phyloP scores from a whole-genome alignment of 441 rosid genomes.

The Isatis lusitanica region DNA sequence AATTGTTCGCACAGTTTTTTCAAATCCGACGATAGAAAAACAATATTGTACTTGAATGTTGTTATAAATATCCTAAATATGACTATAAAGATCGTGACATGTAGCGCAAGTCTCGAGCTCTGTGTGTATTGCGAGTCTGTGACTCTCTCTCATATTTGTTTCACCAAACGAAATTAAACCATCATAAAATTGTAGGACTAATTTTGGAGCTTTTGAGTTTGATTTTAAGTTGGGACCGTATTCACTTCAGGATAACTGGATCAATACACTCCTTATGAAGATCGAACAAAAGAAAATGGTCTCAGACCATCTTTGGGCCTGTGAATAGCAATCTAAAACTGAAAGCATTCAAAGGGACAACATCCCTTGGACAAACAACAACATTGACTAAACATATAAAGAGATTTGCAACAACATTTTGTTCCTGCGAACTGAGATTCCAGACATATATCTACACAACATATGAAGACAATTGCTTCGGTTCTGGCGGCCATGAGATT shows the following conservation, averaged over 20 bases:
- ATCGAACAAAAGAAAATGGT: slow-evolving; percentile 14
- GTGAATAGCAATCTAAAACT: not conserved
- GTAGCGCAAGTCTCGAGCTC: not conserved
- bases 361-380: slow-evolving; percentile 7
- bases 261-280: not conserved
- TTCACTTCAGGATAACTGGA: not conserved
- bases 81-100: not conserved
- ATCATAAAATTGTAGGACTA: not conserved
- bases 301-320: not conserved
- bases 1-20: not conserved
- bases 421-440: slow-evolving; percentile 5
- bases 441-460: slow-evolving; percentile 28
- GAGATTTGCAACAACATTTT: slow-evolving; percentile 19
- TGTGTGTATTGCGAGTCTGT: not conserved
- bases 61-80: not conserved
- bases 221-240: not conserved
- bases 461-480: slow-evolving; percentile 21
- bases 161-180: not conserved
- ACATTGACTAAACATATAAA: slow-evolving; percentile 16
- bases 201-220: not conserved
- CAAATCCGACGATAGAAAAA: not conserved
- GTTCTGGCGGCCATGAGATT: slow-evolving; percentile 1
- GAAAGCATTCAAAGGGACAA: slow-evolving; percentile 11
- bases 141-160: not conserved
- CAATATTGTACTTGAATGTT: not conserved